Base-by-base conservation (phyloP, 768 basidiomycete genomes). In the Termitomyces sp. region DNA sequence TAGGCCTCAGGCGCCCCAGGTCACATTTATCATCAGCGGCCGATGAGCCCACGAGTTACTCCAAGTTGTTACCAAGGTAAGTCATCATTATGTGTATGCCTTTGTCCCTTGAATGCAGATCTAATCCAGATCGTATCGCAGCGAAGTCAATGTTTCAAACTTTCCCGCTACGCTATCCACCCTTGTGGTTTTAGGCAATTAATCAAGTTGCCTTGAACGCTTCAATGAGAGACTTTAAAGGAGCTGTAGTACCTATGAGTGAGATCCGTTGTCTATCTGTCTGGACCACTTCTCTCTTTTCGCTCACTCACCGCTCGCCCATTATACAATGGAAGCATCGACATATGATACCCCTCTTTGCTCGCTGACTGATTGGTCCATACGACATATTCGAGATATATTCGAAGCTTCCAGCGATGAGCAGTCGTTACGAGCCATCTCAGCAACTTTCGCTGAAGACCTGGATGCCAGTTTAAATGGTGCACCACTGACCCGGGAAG, bases 321-420 rank as follows among this genome's bases (percentile, higher is more conserved):
- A 34, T 27, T 24, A 41, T 53, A 48, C 31, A 32, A 65, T 64
- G 63, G 61, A 65, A 58, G 20, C 56, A 29, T 55, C 32, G 43
- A 58, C 39, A 48, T 41, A 54, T 27, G 14, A 29, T 22, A 31
- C 34, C 32, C 67, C 68, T 62, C 73, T 81, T 27, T 65, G 72
- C 46, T 73, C 76, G 14, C 67, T 84, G 59, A 72, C 76, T 20
- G 70, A 77, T 4, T 84, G 82, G 82, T 83, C 82, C 4, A 60
- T 67, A 22, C 68, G 72, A 57, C 81, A 80, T 64, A 82, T 82
- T 60, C 70, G 68, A 37, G 70, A 67, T 47, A 71, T 84, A 49
- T 84, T 84, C 63, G 81, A 83, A 64, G 78, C 80, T 2, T 65
- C 69, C 27, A 74, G 68, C n/a, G 75, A 79, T 57, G 71, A 72